Conservation (phyloP, 2,329 filamentous ascomycete species). For the Fusarium gaditjirri region DNA sequence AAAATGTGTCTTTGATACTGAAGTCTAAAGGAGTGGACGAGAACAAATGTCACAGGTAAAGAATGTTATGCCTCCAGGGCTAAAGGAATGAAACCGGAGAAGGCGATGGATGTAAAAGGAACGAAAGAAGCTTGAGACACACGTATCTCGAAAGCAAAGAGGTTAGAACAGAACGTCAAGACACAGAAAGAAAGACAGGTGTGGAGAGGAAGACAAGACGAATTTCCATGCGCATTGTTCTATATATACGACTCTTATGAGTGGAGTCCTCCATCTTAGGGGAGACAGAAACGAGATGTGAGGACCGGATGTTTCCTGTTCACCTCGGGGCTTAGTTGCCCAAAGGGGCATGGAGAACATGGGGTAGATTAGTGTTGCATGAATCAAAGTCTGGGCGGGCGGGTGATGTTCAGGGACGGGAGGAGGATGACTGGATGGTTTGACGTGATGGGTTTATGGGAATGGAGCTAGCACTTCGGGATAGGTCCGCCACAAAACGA, state of each 20-base stretch:
- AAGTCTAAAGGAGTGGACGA: neutral
- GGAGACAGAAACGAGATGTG: conserved; percentile 22
- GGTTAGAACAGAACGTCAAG: conserved; percentile 23
- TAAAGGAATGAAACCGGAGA: conserved; percentile 31
- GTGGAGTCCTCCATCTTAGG: conserved; percentile 12
- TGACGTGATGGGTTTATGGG: neutral
- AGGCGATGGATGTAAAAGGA: conserved; percentile 17
- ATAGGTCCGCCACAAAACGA: neutral
- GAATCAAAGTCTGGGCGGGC: conserved; percentile 3
- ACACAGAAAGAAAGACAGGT: conserved; percentile 34
- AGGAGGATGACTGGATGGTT: conserved; percentile 12
- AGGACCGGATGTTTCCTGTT: conserved; percentile 13
- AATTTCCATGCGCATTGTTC: conserved; percentile 21
- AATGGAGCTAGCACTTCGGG: conserved; percentile 4
- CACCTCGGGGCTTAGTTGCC: conserved; percentile 16
- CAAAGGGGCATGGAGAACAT: conserved; percentile 18
- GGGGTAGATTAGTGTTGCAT: conserved; percentile 22
- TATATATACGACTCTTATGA: conserved; percentile 32
- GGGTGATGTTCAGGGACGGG: conserved; percentile 28
- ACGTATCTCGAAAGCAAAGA: conserved; percentile 29
- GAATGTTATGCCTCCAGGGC: conserved; percentile 39
- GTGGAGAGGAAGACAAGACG: conserved; percentile 17
- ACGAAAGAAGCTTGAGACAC: conserved; percentile 25
- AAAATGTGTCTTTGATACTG: neutral
- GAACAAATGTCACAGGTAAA: conserved; percentile 21